Percentiles rank a stretch among this genome's conserved stretches.
These are phyloP conservation scores for Candida cerambycidarum DNA, from an alignment of 805 yeast genomes.

Conservation along the genomic window DNA sequence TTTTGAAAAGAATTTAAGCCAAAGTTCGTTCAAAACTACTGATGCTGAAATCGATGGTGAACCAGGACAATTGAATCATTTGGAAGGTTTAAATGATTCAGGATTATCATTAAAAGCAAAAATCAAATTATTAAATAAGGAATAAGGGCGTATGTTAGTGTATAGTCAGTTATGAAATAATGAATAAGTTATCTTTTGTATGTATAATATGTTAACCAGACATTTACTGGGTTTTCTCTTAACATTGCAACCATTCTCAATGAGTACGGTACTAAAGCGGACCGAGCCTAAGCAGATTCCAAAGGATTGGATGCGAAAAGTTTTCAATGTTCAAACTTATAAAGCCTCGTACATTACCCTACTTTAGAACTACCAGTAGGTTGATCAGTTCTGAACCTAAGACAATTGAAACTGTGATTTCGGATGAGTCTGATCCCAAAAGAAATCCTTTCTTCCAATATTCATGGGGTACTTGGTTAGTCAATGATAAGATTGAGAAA, in stretches of 20 bases:
- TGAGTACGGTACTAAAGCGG: no score
- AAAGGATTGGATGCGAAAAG: no score
- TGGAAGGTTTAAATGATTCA: constrained; percentile 12
- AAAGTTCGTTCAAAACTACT: constrained; percentile 24
- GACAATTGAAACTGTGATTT: constrained; percentile 52
- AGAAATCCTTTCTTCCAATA: constrained; percentile 77
- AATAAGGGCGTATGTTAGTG: no score
- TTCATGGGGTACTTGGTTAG: constrained; percentile 95
- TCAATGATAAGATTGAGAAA: constrained; percentile 72
- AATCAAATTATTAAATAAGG: constrained; percentile 36
- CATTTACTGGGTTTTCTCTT: no score
- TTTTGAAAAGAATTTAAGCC: constrained; percentile 14
- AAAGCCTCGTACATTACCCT: no score
- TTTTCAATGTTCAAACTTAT: no score
- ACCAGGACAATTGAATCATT: constrained; percentile 16
- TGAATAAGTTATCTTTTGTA: background rate
- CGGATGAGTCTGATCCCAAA: constrained; percentile 64
- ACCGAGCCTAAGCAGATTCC: no score
- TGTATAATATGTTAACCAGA: no score
- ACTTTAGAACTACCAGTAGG: no score
- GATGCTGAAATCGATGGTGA: constrained; percentile 31
- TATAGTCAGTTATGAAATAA: no score
- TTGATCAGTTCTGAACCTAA: constrained; percentile 22
- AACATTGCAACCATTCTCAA: no score
- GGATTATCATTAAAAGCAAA: constrained; percentile 48